Evolutionary conservation across 1,284 basidiomycete genomes (phyloP).

Genomic region (Leccinum cinnamomeum): DNA sequence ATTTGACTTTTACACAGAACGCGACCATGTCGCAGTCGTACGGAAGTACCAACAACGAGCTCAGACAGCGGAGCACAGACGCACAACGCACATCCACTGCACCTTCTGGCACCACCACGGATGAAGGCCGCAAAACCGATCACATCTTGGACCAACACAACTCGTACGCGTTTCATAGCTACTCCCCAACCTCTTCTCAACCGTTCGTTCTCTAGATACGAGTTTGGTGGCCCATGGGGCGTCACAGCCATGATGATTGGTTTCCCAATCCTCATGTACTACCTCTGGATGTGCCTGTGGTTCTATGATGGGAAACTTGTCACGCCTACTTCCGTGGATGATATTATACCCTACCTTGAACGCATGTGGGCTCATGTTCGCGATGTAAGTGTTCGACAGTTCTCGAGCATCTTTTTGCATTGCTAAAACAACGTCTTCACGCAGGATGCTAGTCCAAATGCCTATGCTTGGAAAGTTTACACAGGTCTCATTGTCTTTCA

Average conservation of each 20-base stretch:
- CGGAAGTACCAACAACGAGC: conserved; percentile 19
- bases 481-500: conserved; percentile 88
- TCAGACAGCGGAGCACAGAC: conserved; percentile 33
- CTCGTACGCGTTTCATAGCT: conserved; percentile 44
- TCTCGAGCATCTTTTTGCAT: not conserved
- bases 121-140: conserved; percentile 42
- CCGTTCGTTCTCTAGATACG: conserved; percentile 59
- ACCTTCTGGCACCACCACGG: conserved; percentile 21
- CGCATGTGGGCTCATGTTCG: conserved; percentile 85
- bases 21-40: conserved; percentile 31
- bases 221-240: conserved; percentile 95
- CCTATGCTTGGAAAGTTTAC: conserved; percentile 88
- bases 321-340: conserved; percentile 70
- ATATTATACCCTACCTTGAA: conserved; percentile 77
- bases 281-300: conserved; percentile 97
- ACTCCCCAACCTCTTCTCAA: conserved; percentile 11
- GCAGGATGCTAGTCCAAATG: conserved; percentile 90
- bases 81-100: not conserved
- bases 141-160: conserved; percentile 75
- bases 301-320: conserved; percentile 91
- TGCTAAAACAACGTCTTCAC: not conserved
- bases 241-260: conserved; percentile 92
- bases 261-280: conserved; percentile 95
- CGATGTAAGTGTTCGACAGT: conserved; percentile 50
- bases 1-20: conserved; percentile 15